Percentiles rank a stretch among this genome's conserved stretches.
These are phyloP conservation scores for Trametes versicolor DNA, from an alignment of 1,284 basidiomycete species.

Conservation along the genomic window DNA sequence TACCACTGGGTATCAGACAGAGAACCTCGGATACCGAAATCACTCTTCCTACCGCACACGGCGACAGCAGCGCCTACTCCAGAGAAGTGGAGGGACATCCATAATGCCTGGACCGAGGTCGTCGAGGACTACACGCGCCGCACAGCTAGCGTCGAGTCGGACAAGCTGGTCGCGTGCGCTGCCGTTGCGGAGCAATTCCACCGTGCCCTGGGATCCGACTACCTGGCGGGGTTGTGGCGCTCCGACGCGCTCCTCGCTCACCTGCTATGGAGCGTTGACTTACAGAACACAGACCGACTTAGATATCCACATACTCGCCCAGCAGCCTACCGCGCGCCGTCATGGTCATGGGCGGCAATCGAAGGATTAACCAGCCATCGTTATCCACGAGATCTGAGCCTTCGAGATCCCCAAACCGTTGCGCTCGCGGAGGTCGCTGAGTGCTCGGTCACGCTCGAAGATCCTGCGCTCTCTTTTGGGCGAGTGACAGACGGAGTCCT, in stretches of 20 bases:
- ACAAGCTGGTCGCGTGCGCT: constrained; percentile 31
- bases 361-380: not conserved
- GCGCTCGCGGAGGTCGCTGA: not conserved
- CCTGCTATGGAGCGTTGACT: constrained; percentile 15
- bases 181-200: constrained; percentile 28
- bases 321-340: constrained; percentile 18
- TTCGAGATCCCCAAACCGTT: too few relatives aligned
- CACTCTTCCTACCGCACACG: constrained; percentile 17
- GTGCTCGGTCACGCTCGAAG: not conserved
- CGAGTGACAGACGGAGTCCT: not conserved
- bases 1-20: constrained; percentile 1
- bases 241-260: constrained; percentile 14
- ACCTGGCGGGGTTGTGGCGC: constrained; percentile 17
- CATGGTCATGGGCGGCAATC: constrained; percentile 29
- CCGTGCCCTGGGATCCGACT: constrained; percentile 24
- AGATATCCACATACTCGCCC: constrained; percentile 18
- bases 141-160: constrained; percentile 8
- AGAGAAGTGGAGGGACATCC: not conserved
- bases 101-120: constrained; percentile 21
- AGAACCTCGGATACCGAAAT: constrained; percentile 12
- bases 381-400: too few relatives aligned
- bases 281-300: not conserved
- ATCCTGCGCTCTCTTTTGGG: not conserved
- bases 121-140: constrained; percentile 29
- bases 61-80: not conserved